Base-by-base conservation (phyloP, 1,139 yeast genomes). In the Arxiozyma heterogenica region DNA sequence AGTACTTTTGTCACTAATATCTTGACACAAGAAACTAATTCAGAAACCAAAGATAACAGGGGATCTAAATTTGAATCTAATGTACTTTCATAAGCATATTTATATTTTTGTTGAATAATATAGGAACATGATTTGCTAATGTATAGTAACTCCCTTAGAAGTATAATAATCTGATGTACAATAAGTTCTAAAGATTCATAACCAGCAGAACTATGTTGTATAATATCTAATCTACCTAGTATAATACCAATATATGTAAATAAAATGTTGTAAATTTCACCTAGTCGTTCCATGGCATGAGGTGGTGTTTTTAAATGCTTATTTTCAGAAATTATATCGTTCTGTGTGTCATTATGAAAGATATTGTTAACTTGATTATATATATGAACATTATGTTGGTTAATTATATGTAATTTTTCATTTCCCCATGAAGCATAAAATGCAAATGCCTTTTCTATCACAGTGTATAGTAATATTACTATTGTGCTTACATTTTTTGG, bases 371-470 rank as follows among this genome's bases (percentile, higher is more conserved):
- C 38, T 20, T 25, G 12, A 17, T 27, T 21, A 20, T 41, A 58
- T 67, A 57, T 5, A 15, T 27, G 25, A 6, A 18, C 3, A 21
- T 7, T 27, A 23, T 25, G 20, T 6, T 7, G 18, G 5, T 44
- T 23, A 6, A 18, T 4, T 30, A 30, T 39, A 6, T 58, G 51
- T 41, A 66, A 67, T 57, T 79, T 76, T 63, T 85, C 91, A 45
- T 76, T 68, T 1, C 84, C 81, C 95, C 96, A 88, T 11, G 83
- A 78, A 57, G 83, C 86, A 55, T 87, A 77, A 65, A 90, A 89
- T 0, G 79, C 74, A 21, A 85, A 79, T 0, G 95, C 86, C 59
- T 86, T 82, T 61, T 86, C 77, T 38, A 88, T 73, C 18, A 89
- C 88, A 64, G 87, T 87, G 66, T 81, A 83, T 7, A 87, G 81